These are phyloP conservation scores for Pseudogymnoascus sp. DNA, from an alignment of 2,329 filamentous ascomycete species.

Conservation along the genomic window DNA sequence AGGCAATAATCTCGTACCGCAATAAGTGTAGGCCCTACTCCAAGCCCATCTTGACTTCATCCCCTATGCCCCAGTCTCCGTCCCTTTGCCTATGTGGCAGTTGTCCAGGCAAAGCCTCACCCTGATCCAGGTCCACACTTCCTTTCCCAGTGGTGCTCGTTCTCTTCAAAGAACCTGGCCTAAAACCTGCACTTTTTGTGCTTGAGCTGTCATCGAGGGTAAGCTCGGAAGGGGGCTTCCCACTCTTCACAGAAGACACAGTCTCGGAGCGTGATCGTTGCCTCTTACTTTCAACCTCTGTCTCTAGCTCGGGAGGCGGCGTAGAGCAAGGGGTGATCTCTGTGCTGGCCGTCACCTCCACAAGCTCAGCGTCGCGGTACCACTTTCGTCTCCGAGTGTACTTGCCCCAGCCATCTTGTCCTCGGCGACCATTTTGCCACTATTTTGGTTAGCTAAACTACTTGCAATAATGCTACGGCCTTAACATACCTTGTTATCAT, in stretches of 20 bases:
- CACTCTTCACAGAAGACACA: not conserved
- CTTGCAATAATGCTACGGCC: not conserved
- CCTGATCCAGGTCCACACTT: slow-evolving; percentile 24
- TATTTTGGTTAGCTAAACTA: slow-evolving; percentile 29
- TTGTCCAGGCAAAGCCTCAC: slow-evolving; percentile 44
- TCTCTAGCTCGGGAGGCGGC: slow-evolving; percentile 20
- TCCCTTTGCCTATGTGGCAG: slow-evolving; percentile 47
- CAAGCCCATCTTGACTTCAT: slow-evolving; percentile 76
- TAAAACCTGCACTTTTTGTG: slow-evolving; percentile 15
- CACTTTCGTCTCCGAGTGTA: slow-evolving; percentile 93
- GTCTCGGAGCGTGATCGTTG: not conserved
- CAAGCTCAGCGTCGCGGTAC: slow-evolving; percentile 92
- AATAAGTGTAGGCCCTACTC: slow-evolving; percentile 41
- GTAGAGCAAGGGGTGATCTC: slow-evolving; percentile 37
- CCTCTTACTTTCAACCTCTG: not conserved
- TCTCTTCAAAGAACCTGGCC: slow-evolving; percentile 17
- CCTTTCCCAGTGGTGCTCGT: slow-evolving; percentile 13
- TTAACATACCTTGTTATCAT: slow-evolving; percentile 78
- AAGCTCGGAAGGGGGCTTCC: not conserved
- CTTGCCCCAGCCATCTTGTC: slow-evolving; percentile 83
- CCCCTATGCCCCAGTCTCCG: slow-evolving; percentile 69
- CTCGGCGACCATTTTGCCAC: slow-evolving; percentile 85
- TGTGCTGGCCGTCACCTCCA: slow-evolving; percentile 54
- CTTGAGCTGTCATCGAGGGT: slow-evolving; percentile 10
- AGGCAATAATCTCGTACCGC: not conserved